Percentiles rank a stretch among this genome's conserved stretches.
These are phyloP conservation scores for Gaertneriomyces semiglobifer DNA, from an alignment of 192 early-diverging fungal genomes.

Conservation along the genomic window DNA sequence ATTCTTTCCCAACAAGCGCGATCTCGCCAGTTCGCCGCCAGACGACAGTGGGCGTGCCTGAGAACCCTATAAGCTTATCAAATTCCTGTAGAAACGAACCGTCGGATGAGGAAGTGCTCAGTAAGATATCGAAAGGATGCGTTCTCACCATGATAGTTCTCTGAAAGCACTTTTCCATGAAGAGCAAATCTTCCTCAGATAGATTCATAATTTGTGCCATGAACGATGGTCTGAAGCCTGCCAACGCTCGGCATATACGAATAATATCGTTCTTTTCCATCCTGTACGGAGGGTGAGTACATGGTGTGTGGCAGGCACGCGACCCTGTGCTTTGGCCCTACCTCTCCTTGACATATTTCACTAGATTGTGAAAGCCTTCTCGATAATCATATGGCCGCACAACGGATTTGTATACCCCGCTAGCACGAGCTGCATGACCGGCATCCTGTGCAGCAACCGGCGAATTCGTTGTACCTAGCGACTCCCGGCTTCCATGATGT, in stretches of 20 bases:
- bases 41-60: conserved; percentile 92
- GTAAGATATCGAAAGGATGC: not conserved
- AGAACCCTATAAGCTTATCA: conserved; percentile 91
- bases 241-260: conserved; percentile 83
- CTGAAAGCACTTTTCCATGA: conserved; percentile 97
- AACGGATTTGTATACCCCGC: conserved; percentile 76
- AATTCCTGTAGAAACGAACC: conserved; percentile 63
- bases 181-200: conserved; percentile 88
- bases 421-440: conserved; percentile 30
- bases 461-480: conserved; percentile 33
- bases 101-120: not conserved
- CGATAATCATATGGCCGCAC: conserved; percentile 85
- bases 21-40: conserved; percentile 98
- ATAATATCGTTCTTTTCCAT: conserved; percentile 86
- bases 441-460: not conserved
- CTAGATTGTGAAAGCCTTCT: conserved; percentile 89
- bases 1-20: conserved; percentile 93
- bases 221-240: conserved; percentile 87
- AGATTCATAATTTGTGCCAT: conserved; percentile 93
- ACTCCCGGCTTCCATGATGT: conserved; percentile 27
- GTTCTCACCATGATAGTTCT: conserved; percentile 72
- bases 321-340: conserved; percentile 20
- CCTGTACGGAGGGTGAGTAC: conserved; percentile 35
- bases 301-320: too few relatives aligned
- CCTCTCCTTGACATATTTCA: conserved; percentile 74